phyloP scores from a whole-genome alignment of 306 rosid genomes.

The Fragaria nilgerrensis region DNA sequence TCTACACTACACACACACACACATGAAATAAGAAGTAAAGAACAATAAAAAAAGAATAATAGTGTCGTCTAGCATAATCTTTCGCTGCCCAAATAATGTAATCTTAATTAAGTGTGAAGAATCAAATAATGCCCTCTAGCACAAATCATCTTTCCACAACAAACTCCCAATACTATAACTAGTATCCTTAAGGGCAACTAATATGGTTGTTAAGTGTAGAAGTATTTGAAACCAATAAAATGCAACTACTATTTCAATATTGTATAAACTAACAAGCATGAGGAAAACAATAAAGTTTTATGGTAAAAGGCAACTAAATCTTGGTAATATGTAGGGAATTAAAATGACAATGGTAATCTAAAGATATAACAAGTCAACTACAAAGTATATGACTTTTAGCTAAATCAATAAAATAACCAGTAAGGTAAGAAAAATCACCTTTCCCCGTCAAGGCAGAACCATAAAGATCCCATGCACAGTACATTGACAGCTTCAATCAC shows the following conservation, averaged over 20 bases:
- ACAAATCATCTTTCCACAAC: background rate
- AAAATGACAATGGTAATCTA: background rate
- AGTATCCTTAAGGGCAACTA: background rate
- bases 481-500: slow-evolving; percentile 63
- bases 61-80: background rate
- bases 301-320: background rate
- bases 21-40: no score
- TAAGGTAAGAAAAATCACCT: slow-evolving; percentile 45
- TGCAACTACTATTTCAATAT: background rate
- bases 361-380: background rate
- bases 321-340: background rate
- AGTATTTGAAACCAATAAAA: background rate
- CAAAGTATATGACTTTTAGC: background rate
- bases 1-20: background rate
- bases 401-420: background rate
- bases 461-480: slow-evolving; percentile 58
- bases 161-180: background rate
- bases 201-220: background rate
- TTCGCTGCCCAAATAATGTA: background rate
- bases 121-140: background rate
- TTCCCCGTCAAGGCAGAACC: slow-evolving; percentile 67
- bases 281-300: background rate
- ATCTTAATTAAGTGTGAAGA: no score
- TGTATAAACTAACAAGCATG: background rate
- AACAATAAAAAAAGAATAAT: background rate